Evolutionary conservation across 768 basidiomycete species (phyloP), one percentile per base, ranked within the genome.

Genomic region (Lyophyllum shimeji): DNA sequence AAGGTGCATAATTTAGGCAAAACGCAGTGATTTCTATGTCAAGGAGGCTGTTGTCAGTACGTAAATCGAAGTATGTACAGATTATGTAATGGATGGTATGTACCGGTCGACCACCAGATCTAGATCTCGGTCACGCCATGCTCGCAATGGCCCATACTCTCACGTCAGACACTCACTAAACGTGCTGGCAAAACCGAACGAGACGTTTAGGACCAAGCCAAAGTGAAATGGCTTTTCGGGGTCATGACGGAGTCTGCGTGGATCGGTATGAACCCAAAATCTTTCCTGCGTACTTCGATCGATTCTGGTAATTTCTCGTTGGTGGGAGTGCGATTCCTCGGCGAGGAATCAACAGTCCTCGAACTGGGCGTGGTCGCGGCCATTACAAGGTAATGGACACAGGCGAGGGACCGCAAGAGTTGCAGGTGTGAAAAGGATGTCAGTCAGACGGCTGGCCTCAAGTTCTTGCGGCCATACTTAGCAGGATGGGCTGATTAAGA

Each of bases 221-320:
- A 86, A 86, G 52, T 80, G 67, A 57, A 81, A 81, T 0, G 83
- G 82, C 13, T 69, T 75, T 1, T 72, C 62, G 20, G 79, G 74
- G 66, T 84, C 69, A 60, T 84, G 81, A 40, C 78, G 79, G 13
- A 86, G 71, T 18, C 73, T 68, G 53, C 62, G 70, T 0, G 89
- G 34, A 90, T 86, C 0, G 86, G 87, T 2, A 90, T 56, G 55
- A 90, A 69, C n/a, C 82, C 78, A 58, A 89, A 84, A 59, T 90
- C 87, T 46, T 46, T 53, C 5, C 2, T 18, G 39, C n/a, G 9
- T 3, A n/a, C 7, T 4, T 34, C 12, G 11, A 13, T 9, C 3
- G 33, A 46, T 46, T 6, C 27, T 11, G 25, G 27, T 5, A 12
- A 27, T 18, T 27, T 46, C 46, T 46, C 46, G 46, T 12, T 3